Conservation (phyloP, 2,329 filamentous ascomycete genomes). For the Dendrostoma leiphaemia region DNA sequence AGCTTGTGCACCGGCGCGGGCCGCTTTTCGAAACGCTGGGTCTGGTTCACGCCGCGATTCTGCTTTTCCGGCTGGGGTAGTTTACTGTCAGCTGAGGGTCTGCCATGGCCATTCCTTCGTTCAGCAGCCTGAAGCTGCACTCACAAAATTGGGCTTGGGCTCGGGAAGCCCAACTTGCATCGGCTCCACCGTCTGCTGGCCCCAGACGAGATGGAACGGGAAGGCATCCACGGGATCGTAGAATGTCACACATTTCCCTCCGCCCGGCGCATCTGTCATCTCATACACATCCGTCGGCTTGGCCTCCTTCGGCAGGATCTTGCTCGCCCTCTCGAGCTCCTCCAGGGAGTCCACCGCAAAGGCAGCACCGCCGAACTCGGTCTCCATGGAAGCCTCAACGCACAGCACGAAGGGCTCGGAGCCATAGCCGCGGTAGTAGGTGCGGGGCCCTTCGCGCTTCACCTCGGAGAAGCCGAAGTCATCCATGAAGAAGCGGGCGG, state of each 20-base stretch:
- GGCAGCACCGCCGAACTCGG: slow-evolving; percentile 55
- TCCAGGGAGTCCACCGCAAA: slow-evolving; percentile 56
- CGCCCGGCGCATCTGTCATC: slow-evolving; percentile 49
- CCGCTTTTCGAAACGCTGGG: slow-evolving; percentile 47
- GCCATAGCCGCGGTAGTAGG: slow-evolving; percentile 62
- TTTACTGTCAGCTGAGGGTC: not conserved
- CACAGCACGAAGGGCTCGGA: slow-evolving; percentile 59
- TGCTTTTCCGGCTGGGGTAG: slow-evolving; percentile 9
- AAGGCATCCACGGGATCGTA: slow-evolving; percentile 54
- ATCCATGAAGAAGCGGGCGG: slow-evolving; percentile 39
- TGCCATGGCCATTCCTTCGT: no score
- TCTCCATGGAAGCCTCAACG: slow-evolving; percentile 43
- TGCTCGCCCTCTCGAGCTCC: slow-evolving; percentile 50
- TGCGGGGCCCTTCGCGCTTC: slow-evolving; percentile 37
- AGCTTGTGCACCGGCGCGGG: slow-evolving; percentile 51
- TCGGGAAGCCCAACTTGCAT: slow-evolving; percentile 37
- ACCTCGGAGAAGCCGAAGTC: slow-evolving; percentile 48
- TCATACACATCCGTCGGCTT: slow-evolving; percentile 47
- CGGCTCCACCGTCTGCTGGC: slow-evolving; percentile 42
- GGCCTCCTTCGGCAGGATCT: slow-evolving; percentile 46
- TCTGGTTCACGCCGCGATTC: slow-evolving; percentile 41
- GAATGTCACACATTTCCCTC: slow-evolving; percentile 48
- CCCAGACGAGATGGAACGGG: slow-evolving; percentile 56
- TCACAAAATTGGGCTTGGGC: slow-evolving; percentile 42
- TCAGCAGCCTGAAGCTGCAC: no score